These are phyloP conservation scores for Fusarium liriodendri DNA, from an alignment of 2,329 filamentous ascomycete genomes.

Conservation along the genomic window DNA sequence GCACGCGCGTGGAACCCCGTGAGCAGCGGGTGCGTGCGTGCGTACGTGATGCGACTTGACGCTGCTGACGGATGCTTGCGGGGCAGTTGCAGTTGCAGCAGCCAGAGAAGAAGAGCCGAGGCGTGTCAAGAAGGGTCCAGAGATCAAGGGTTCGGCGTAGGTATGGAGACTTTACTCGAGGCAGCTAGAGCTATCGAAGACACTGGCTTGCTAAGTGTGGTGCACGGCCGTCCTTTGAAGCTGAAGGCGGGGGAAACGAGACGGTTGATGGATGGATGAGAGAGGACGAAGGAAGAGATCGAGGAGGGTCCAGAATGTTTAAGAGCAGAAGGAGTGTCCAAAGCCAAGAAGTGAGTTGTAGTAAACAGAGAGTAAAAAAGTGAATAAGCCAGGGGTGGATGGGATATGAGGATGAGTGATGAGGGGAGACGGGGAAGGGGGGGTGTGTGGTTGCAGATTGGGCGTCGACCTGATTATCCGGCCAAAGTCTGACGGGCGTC, in stretches of 20 bases:
- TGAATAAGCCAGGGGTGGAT: conserved; percentile 7
- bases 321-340: neutral
- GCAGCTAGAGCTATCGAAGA: neutral
- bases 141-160: conserved; percentile 13
- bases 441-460: neutral
- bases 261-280: conserved; percentile 5
- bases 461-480: neutral
- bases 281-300: neutral
- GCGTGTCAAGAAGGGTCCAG: conserved; percentile 3
- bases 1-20: conserved; percentile 18
- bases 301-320: conserved; percentile 2
- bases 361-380: conserved; percentile 5
- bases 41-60: conserved; percentile 20
- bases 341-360: conserved; percentile 22
- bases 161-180: neutral
- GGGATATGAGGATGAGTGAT: neutral
- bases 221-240: conserved; percentile 31
- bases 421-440: neutral
- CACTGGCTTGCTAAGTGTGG: conserved; percentile 4
- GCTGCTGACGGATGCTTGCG: conserved; percentile 26
- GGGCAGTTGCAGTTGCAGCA: conserved; percentile 9
- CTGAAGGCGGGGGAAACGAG: conserved; percentile 25
- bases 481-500: conserved; percentile 6
- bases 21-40: conserved; percentile 12
- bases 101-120: neutral